Percentiles rank a stretch among this genome's conserved stretches.
Conservation (phyloP, 306 rosid species). For the Argentina anserina region DNA sequence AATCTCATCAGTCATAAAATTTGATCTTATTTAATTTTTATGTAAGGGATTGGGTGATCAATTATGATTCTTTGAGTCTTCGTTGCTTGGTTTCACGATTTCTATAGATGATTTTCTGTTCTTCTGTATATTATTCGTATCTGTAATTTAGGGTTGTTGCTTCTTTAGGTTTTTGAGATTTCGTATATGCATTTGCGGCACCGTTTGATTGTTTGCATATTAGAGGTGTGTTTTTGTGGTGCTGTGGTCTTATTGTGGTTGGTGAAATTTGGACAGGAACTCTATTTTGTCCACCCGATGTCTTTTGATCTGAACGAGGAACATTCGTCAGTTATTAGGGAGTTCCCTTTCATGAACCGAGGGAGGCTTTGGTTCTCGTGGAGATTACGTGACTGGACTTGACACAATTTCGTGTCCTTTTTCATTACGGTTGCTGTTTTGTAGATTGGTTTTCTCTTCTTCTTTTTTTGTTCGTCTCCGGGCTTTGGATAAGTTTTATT, state of each 20-base stretch:
- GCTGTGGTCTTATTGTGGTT: not conserved
- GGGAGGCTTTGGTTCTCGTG: constrained; percentile 42
- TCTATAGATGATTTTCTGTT: not conserved
- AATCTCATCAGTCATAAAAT: not conserved
- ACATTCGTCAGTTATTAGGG: constrained; percentile 14
- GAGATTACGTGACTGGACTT: constrained; percentile 59
- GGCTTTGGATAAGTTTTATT: not conserved
- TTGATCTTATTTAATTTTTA: no score
- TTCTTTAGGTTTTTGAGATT: not conserved
- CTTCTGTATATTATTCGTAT: not conserved
- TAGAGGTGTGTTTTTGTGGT: not conserved
- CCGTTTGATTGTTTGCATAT: not conserved
- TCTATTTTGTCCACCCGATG: constrained; percentile 33
- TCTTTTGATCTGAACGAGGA: constrained; percentile 38
- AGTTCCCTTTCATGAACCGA: constrained; percentile 36
- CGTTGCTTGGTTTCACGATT: not conserved
- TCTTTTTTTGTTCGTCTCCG: not conserved
- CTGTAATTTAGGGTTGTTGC: not conserved
- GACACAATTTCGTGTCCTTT: constrained; percentile 10
- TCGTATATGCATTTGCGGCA: not conserved
- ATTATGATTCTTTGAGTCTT: not conserved
- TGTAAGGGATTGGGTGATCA: not conserved
- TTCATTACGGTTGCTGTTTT: not conserved
- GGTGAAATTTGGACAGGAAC: constrained; percentile 26
- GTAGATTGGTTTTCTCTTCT: not conserved